Evolutionary conservation across 2,329 filamentous ascomycete genomes (phyloP), one percentile per base, ranked within the genome.

Genomic region (Trichoderma simmonsii): DNA sequence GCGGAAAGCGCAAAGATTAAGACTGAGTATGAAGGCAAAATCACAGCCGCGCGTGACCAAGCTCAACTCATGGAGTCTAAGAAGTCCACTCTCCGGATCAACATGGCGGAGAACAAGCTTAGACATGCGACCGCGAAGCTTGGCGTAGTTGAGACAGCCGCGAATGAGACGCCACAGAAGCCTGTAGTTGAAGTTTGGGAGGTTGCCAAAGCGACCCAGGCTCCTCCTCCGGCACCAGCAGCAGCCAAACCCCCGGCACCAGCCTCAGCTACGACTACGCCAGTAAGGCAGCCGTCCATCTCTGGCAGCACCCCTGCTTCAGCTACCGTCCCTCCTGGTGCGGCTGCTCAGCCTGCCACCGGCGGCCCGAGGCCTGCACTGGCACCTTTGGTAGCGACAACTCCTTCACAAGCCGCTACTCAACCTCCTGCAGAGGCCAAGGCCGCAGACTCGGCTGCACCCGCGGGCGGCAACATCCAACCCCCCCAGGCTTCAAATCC

Each of bases 171-270:
- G 0, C 95, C 95, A 0, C 87, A 95, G 77, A 91, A 90, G 79
- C 89, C 94, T 0, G 94, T 98, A 4, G 88, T 85, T 11, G 94
- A 98, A 81, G 95, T 98, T 0, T 98, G 93, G 93, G 90, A 92
- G 74, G 84, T 93, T 69, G 94, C 92, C 0, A 95, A 95, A 81
- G 85, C 68, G 24, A 78, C 81, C 26, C 79, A 80, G 54, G 75
- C 80, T 18, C 75, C 78, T n/a, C 77, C 78, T 5, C 74, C 77
- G 21, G 73, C 75, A 59, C 30, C 65, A 61, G 72, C 72, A n/a
- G 73, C 64, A 28, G 64, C 64, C 6, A 70, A 66, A 34, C 70
- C 56, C 12, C 65, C 71, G 12, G 71, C 64, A 15, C n/a, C 64
- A 21, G 14, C 64, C 21, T 14, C 74, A 12, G 56, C 72, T 15